Evolutionary conservation across 208 protist species (phyloP).

Genomic region (Acanthamoeba sp.): DNA sequence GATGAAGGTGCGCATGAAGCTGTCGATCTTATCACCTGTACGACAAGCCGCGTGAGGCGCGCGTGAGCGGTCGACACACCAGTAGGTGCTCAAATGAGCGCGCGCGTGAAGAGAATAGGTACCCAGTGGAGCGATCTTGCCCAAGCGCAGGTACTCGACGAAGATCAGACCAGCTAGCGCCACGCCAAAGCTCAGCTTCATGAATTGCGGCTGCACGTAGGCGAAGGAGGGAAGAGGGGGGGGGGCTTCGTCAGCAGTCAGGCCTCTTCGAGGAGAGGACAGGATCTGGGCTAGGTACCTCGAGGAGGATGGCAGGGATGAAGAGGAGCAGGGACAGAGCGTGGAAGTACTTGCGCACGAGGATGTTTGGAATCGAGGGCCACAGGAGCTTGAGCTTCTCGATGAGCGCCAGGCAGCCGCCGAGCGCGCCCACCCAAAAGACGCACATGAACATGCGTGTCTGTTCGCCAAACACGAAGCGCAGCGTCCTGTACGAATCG

Average conservation of each 20-base stretch:
- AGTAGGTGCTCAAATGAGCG: no score
- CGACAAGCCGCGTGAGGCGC: background rate
- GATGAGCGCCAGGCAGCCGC: constrained; percentile 22
- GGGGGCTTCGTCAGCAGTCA: background rate
- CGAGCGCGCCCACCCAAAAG: constrained; percentile 15
- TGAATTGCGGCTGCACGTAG: background rate
- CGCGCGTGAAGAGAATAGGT: background rate
- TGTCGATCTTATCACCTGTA: background rate
- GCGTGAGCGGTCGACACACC: no score
- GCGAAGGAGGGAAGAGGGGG: background rate
- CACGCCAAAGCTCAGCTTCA: constrained; percentile 26
- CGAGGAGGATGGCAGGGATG: constrained; percentile 7
- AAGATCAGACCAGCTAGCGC: constrained; percentile 30
- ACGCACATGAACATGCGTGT: background rate
- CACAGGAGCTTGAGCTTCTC: constrained; percentile 8
- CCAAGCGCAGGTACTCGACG: constrained; percentile 1
- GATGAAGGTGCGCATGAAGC: constrained; percentile 25
- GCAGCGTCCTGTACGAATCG: background rate
- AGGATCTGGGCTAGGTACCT: background rate
- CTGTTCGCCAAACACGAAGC: background rate
- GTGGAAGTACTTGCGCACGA: constrained; percentile 59
- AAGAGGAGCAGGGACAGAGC: constrained; percentile 32
- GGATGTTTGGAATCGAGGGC: constrained; percentile 7
- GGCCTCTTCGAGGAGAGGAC: background rate
- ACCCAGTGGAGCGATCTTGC: background rate